Conservation (phyloP, 1,284 basidiomycete species). For the Stygiomarasmius scandens region DNA sequence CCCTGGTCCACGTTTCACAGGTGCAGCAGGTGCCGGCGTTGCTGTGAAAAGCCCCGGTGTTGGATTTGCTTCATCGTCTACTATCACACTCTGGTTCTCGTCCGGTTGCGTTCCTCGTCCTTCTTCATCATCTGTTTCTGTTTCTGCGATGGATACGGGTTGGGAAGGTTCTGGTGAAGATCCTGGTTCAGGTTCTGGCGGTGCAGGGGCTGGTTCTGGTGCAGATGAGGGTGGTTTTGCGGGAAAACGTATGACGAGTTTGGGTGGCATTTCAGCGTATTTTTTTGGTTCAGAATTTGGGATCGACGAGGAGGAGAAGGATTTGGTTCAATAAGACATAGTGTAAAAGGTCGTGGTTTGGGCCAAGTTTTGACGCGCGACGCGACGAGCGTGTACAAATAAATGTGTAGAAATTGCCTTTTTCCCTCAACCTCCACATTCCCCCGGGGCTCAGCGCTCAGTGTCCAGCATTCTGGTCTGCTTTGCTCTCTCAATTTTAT, state of each 20-base stretch:
- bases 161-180: not conserved
- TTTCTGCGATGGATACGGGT: conserved; percentile 3
- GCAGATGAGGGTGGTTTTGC: conserved; percentile 1
- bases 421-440: no score
- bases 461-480: no score
- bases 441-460: no score
- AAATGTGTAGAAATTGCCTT: no score
- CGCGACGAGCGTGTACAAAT: not conserved
- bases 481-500: no score
- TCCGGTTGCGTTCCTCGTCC: conserved; percentile 5
- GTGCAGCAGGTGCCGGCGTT: conserved; percentile 14
- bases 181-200: not conserved
- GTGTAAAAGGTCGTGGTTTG: not conserved
- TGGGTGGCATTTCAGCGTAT: conserved; percentile 1
- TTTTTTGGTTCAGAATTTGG: not conserved
- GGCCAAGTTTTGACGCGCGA: not conserved
- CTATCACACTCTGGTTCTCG: not conserved
- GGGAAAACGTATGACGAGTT: conserved; percentile 14
- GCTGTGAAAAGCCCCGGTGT: not conserved
- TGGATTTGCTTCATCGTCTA: not conserved
- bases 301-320: not conserved
- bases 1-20: conserved; percentile 27
- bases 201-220: not conserved
- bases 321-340: not conserved
- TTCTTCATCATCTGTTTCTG: conserved; percentile 8